These are phyloP conservation scores for Kazachstania sp. DNA, from an alignment of 1,139 yeast genomes.

Conservation along the genomic window DNA sequence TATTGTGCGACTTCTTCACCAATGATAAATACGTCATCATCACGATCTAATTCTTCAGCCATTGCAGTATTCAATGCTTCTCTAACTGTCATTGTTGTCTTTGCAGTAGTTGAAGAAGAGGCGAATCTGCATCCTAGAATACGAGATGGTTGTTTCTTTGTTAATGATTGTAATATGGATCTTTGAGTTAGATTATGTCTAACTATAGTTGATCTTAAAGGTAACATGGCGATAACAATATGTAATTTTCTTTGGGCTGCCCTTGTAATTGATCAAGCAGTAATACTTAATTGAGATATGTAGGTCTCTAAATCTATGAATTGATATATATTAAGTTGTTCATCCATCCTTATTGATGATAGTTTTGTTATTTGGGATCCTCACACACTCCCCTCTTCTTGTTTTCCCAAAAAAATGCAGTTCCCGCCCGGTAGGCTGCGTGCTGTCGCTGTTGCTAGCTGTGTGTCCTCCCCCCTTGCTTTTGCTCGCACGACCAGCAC, in stretches of 20 bases:
- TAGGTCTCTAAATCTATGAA: background rate
- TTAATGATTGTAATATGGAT: background rate
- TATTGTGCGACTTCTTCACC: constrained; percentile 99
- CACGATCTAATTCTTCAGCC: constrained; percentile 96
- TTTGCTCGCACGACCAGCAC: no score
- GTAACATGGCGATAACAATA: background rate
- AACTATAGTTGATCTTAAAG: background rate
- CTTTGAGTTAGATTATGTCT: background rate
- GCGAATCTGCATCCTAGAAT: constrained; percentile 17
- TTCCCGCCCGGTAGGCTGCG: no score
- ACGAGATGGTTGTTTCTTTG: background rate
- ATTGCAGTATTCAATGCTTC: constrained; percentile 92
- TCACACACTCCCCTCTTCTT: no score
- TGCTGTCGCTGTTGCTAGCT: no score
- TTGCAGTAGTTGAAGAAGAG: constrained; percentile 31
- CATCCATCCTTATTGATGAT: background rate
- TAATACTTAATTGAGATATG: no score
- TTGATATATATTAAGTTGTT: background rate
- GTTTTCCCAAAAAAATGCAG: no score
- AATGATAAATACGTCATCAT: constrained; percentile 86
- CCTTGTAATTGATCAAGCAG: no score
- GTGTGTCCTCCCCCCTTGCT: no score
- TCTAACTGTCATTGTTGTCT: constrained; percentile 80
- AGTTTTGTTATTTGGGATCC: no score
- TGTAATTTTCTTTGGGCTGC: no score